Percentiles rank a stretch among this genome's conserved stretches.
Evolutionary conservation across 2,329 filamentous ascomycete genomes (phyloP).

Genomic region (Sordariomycetes sp.): DNA sequence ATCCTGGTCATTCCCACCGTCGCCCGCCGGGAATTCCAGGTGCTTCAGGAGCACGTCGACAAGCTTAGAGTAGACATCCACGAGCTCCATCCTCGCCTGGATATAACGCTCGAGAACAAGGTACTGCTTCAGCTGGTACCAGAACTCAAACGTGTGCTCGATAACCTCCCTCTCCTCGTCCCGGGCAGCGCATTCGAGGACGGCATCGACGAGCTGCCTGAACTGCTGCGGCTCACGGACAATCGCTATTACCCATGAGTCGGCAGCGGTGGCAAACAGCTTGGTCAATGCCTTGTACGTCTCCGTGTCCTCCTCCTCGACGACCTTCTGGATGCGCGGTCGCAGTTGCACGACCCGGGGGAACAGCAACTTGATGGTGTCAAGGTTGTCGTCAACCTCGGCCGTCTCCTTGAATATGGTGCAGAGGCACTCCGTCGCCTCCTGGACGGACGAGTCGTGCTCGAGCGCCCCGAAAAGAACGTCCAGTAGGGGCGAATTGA

Average conservation of each 20-base stretch:
- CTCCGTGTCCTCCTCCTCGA: conserved; percentile 74
- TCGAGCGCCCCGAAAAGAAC: conserved; percentile 70
- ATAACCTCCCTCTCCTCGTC: conserved; percentile 89
- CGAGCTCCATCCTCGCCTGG: conserved; percentile 63
- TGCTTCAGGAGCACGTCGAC: conserved; percentile 91
- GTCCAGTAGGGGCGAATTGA: conserved; percentile 75
- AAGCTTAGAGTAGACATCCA: conserved; percentile 77
- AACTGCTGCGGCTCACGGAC: conserved; percentile 76
- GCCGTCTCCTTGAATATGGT: conserved; percentile 84
- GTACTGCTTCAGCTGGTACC: conserved; percentile 98
- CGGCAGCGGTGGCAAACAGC: conserved; percentile 85
- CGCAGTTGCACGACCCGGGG: conserved; percentile 68
- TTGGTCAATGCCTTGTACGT: conserved; percentile 80
- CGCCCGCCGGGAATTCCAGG: conserved; percentile 73
- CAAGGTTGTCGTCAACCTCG: conserved; percentile 83
- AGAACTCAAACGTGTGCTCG: conserved; percentile 89
- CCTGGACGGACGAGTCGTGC: conserved; percentile 68
- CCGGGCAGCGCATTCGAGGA: conserved; percentile 82
- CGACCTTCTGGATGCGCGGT: conserved; percentile 64
- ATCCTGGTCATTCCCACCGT: conserved; percentile 64
- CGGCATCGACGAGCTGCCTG: conserved; percentile 72
- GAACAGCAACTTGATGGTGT: conserved; percentile 72
- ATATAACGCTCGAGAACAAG: conserved; percentile 84
- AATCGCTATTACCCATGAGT: conserved; percentile 88
- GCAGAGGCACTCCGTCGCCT: conserved; percentile 86